Percentiles rank a stretch among this genome's conserved stretches.
These are phyloP conservation scores for Grosmannia clavigera DNA, from an alignment of 2,329 filamentous ascomycete species.

Conservation along the genomic window DNA sequence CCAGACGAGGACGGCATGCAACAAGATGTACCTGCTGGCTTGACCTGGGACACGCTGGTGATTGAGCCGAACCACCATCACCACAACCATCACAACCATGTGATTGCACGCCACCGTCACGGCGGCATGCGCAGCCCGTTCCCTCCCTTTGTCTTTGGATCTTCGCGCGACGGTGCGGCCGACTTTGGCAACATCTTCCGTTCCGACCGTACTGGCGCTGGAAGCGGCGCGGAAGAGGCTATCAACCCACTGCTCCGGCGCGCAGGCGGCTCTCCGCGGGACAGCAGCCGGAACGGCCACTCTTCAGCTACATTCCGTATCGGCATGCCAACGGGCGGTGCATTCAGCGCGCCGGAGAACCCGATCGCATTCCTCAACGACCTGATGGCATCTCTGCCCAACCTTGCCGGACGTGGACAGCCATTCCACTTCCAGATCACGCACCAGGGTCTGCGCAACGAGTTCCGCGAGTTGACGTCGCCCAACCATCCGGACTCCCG, in stretches of 20 bases:
- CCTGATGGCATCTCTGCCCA: constrained; percentile 36
- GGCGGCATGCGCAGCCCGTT: constrained; percentile 44
- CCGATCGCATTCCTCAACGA: constrained; percentile 35
- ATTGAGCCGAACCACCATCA: constrained; percentile 33
- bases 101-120: constrained; percentile 40
- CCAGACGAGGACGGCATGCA: constrained; percentile 29
- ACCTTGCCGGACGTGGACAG: constrained; percentile 29
- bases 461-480: constrained; percentile 39
- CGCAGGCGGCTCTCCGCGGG: constrained; percentile 27
- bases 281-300: constrained; percentile 20
- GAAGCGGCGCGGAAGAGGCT: constrained; percentile 60
- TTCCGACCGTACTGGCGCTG: constrained; percentile 38
- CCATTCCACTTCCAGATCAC: constrained; percentile 50
- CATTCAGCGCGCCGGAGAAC: constrained; percentile 35
- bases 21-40: constrained; percentile 29
- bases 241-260: constrained; percentile 77
- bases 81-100: constrained; percentile 21
- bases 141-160: constrained; percentile 43
- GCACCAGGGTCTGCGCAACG: constrained; percentile 32
- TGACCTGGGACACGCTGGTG: constrained; percentile 46
- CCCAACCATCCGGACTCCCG: constrained; percentile 16
- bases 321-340: constrained; percentile 28
- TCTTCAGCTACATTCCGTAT: constrained; percentile 36
- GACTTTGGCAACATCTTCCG: constrained; percentile 40
- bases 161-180: constrained; percentile 40